These are phyloP conservation scores for Halophytophthora batemanensis DNA, from an alignment of 352 stramenopile species.

Conservation along the genomic window DNA sequence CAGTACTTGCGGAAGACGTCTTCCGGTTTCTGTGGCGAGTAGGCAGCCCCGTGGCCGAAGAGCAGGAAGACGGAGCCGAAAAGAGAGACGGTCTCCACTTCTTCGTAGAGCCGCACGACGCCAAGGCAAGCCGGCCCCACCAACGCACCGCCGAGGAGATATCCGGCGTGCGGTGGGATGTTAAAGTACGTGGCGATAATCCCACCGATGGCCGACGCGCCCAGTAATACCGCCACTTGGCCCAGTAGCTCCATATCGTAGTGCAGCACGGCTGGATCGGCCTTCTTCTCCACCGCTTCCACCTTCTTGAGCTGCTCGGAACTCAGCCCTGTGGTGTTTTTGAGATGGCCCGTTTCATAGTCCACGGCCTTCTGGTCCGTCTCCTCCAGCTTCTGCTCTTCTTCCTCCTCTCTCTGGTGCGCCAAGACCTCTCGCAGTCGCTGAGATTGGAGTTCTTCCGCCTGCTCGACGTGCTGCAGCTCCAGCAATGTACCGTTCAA, in stretches of 20 bases:
- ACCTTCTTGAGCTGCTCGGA: constrained; percentile 68
- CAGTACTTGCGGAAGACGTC: constrained; percentile 73
- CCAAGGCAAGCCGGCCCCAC: constrained; percentile 88
- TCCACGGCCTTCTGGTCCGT: constrained; percentile 80
- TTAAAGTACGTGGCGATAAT: constrained; percentile 88
- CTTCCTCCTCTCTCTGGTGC: constrained; percentile 72
- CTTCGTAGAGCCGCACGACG: constrained; percentile 84
- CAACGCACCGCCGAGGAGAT: constrained; percentile 88
- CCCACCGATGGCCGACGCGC: constrained; percentile 83
- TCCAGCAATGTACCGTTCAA: constrained; percentile 76
- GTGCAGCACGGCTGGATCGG: constrained; percentile 79
- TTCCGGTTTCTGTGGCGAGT: constrained; percentile 65
- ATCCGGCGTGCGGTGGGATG: constrained; percentile 88
- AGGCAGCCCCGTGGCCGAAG: constrained; percentile 85
- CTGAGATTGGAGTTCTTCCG: constrained; percentile 77
- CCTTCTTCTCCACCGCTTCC: constrained; percentile 74
- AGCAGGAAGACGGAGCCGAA: constrained; percentile 93
- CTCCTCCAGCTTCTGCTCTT: constrained; percentile 77
- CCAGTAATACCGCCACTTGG: constrained; percentile 78
- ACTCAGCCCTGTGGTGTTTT: constrained; percentile 69
- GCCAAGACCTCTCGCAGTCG: constrained; percentile 71
- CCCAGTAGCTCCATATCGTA: constrained; percentile 86
- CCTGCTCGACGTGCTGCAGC: constrained; percentile 79
- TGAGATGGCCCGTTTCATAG: constrained; percentile 79
- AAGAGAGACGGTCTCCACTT: constrained; percentile 92